Evolutionary conservation across 2,329 filamentous ascomycete genomes (phyloP).

Genomic region (Calonectria montana): DNA sequence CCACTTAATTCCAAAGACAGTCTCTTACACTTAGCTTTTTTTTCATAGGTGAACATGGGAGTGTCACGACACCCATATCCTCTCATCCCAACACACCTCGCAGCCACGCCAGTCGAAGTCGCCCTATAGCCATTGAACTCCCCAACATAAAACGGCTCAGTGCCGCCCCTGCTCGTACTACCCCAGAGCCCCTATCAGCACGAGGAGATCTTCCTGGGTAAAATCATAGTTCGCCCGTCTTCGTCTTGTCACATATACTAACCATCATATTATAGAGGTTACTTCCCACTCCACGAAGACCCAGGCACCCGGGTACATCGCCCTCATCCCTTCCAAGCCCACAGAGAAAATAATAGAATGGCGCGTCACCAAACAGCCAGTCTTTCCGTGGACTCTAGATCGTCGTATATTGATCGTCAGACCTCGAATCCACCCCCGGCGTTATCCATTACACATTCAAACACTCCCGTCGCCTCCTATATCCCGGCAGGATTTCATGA

Average conservation of each 20-base stretch:
- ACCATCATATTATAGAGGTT: slow-evolving; percentile 56
- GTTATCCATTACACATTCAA: slow-evolving; percentile 39
- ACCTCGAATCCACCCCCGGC: slow-evolving; percentile 41
- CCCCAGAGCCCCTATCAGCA: slow-evolving; percentile 64
- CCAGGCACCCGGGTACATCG: slow-evolving; percentile 58
- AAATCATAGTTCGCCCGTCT: slow-evolving; percentile 29
- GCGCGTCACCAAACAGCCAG: slow-evolving; percentile 50
- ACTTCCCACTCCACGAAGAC: slow-evolving; percentile 71
- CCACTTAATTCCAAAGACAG: neutral
- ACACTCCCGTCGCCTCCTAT: slow-evolving; percentile 63
- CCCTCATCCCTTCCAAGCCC: slow-evolving; percentile 62
- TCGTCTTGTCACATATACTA: slow-evolving; percentile 12
- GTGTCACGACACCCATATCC: slow-evolving; percentile 27
- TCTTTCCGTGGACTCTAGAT: slow-evolving; percentile 46
- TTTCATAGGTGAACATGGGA: slow-evolving; percentile 33
- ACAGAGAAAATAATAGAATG: slow-evolving; percentile 50
- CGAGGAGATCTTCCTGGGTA: slow-evolving; percentile 70
- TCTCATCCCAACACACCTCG: slow-evolving; percentile 36
- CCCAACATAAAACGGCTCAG: slow-evolving; percentile 56
- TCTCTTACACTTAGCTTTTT: slow-evolving; percentile 22
- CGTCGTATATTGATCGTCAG: slow-evolving; percentile 42
- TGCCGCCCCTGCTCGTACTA: slow-evolving; percentile 54
- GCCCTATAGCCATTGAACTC: slow-evolving; percentile 66
- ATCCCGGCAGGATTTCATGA: slow-evolving; percentile 62
- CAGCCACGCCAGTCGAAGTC: slow-evolving; percentile 46